Evolutionary conservation across 805 yeast genomes (phyloP), one percentile per base, ranked within the genome.

Genomic region (Phaffomyces opuntiae): DNA sequence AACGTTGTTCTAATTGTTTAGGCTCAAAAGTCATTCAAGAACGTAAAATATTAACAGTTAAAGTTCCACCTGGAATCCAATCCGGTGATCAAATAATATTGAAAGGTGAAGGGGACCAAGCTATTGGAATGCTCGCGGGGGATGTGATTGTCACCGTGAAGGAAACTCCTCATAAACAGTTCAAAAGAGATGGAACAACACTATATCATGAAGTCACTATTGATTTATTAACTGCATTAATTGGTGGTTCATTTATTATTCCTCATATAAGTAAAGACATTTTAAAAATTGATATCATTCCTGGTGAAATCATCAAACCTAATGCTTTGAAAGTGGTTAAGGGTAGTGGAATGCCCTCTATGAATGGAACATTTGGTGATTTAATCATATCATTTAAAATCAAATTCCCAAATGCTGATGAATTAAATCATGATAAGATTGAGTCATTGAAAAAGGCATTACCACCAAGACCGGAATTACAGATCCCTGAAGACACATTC

Each of bases 381-480:
- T 65, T 83, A 54, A 70, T 79, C 38, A 65, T 83, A 49, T 73
- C 74, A 53, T 83, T 83, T 59, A 66, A 71, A 19, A 73, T 83
- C 39, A 68, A 68, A 42, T 81, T 79, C 70, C 89, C 90, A 33
- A 59, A 56, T 25, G 67, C 75, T 45, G 72, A 79, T 56, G 83
- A 85, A 59, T 73, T 95, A 40, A 60, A 74, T 48, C 93, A 83
- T 63, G 87, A 81, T 40, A 74, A 81, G 59, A 72, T 86, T 62
- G 75, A 80, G 59, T 65, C 72, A 49, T 77, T 93, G 65, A 95
- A 85, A 65, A 59, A 66, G 33, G 75, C 88, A 40, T 74, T 93
- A 62, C 98, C 98, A 21, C 66, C 88, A 38, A 81, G 96, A 74
- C 67, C 72, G 13, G 61, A 66, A 43, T 67, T 74, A 27, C 51